These are phyloP conservation scores for Auriscalpium orientale DNA, from an alignment of 768 basidiomycete genomes.

Conservation along the genomic window DNA sequence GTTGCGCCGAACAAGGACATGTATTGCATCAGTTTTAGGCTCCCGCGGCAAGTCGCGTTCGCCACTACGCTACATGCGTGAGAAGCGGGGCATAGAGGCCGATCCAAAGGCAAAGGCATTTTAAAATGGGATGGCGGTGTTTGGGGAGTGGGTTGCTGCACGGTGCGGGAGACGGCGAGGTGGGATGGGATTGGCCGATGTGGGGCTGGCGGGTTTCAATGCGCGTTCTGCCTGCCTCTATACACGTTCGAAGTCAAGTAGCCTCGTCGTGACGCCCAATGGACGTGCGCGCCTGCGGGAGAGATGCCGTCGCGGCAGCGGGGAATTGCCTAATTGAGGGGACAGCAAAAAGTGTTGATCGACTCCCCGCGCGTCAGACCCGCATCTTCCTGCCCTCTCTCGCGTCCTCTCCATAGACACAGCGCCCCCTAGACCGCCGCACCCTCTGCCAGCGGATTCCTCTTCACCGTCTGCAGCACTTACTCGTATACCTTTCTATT, in stretches of 20 bases:
- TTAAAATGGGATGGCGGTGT: too few relatives aligned
- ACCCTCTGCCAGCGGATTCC: not conserved
- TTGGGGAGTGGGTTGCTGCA: too few relatives aligned
- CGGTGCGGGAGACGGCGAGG: too few relatives aligned
- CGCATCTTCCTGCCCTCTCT: not conserved
- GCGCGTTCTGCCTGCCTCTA: too few relatives aligned
- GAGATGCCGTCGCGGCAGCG: not conserved
- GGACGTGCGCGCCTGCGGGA: not conserved
- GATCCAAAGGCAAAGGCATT: too few relatives aligned
- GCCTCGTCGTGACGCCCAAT: too few relatives aligned
- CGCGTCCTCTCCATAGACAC: not conserved
- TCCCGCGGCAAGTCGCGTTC: constrained; percentile 42
- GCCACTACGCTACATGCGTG: not conserved
- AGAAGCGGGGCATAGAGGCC: not conserved
- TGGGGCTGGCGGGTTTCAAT: too few relatives aligned
- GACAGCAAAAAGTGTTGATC: not conserved
- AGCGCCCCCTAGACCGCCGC: not conserved
- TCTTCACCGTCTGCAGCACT: not conserved
- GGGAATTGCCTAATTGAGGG: not conserved
- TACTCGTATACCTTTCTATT: not conserved
- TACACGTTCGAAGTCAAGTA: too few relatives aligned
- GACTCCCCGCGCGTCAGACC: not conserved
- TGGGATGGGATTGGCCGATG: too few relatives aligned
- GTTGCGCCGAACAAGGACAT: constrained; percentile 97
- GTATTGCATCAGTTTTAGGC: constrained; percentile 90